Base-by-base conservation (phyloP, 2,329 filamentous ascomycete species). In the Sarocladium brachiariae region DNA sequence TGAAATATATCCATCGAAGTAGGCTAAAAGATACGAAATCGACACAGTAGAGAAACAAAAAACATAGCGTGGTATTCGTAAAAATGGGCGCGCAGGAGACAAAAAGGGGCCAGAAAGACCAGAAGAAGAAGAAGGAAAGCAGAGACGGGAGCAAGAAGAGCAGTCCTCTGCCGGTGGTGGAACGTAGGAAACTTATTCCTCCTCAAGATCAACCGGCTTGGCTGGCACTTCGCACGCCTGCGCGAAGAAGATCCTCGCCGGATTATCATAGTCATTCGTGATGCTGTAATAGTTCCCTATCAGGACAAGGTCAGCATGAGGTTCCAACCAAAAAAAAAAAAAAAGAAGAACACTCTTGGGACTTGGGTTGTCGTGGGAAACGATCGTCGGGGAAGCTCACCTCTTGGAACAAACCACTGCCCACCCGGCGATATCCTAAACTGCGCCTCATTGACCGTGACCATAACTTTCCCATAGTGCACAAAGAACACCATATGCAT, bases 401-500 rank as follows among this genome's bases (percentile, higher is more conserved):
- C 92, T 81, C 92, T 81, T 21, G 93, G 93, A 54, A 99, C 91
- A 66, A 96, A 91, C 78, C 89, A 97, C 66, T 91, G 86, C 50
- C 92, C 92, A 35, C 92, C 91, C 58, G 87, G 89, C 33, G 84
- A 83, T 56, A 96, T 90, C 51, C 86, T 83, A 64, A 99, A 97
- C 54, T 77, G 73, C 21, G 79, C 86, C 56, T 87, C 80, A 56
- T 86, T 82, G 45, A 95, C 80, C 24, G 82, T 86, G 18, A 96
- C 91, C 56, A 83, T 75, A 18, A 96, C 89, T 56, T 86, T 83
- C 19, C 93, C 93, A 39, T 80, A 78, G 58, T 89, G 85, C 25
- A 99, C 86, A 59, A 95, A 96, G 67, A 97, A 97, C 1, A 87
- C 84, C 86, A 99, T 93, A 63, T 96, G 90, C 89, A 96, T 97